phyloP scores from a whole-genome alignment of 108 stramenopile species.

The Pseudonitzschia pungens region DNA sequence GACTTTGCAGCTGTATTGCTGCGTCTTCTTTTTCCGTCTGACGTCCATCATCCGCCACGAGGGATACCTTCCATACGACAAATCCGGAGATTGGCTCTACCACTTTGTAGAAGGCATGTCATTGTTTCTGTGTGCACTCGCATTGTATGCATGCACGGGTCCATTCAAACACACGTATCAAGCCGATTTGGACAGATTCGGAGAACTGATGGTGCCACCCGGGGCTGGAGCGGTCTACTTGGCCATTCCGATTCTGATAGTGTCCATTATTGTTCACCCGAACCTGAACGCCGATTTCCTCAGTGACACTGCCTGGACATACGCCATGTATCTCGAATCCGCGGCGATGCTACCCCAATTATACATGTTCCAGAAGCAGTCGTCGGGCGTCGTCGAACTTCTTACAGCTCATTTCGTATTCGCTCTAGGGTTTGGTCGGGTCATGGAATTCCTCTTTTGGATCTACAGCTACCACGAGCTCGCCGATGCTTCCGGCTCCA shows the following conservation, averaged over 20 bases:
- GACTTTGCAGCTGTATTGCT: constrained; percentile 90
- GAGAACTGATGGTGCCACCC: constrained; percentile 86
- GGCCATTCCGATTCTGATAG: constrained; percentile 83
- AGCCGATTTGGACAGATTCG: constrained; percentile 87
- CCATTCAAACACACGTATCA: constrained; percentile 90
- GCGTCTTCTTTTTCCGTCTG: constrained; percentile 93
- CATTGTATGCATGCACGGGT: constrained; percentile 78
- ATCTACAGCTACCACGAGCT: constrained; percentile 97
- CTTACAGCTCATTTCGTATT: constrained; percentile 94
- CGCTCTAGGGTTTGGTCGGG: constrained; percentile 88
- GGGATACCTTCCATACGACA: constrained; percentile 99
- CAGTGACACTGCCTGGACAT: constrained; percentile 96
- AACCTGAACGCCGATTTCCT: constrained; percentile 93
- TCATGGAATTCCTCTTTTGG: constrained; percentile 98
- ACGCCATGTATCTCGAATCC: constrained; percentile 98
- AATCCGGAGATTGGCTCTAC: constrained; percentile 98
- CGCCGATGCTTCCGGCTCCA: constrained; percentile 80
- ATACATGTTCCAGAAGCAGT: constrained; percentile 98
- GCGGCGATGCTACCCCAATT: constrained; percentile 95
- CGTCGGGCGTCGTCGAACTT: constrained; percentile 73
- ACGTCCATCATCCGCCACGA: constrained; percentile 95
- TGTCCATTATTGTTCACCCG: constrained; percentile 90
- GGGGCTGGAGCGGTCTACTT: constrained; percentile 82
- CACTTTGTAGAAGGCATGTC: constrained; percentile 89
- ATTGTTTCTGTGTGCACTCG: constrained; percentile 68